Conservation (phyloP, 495 filamentous ascomycete genomes). For the Neurospora tetrasperma region DNA sequence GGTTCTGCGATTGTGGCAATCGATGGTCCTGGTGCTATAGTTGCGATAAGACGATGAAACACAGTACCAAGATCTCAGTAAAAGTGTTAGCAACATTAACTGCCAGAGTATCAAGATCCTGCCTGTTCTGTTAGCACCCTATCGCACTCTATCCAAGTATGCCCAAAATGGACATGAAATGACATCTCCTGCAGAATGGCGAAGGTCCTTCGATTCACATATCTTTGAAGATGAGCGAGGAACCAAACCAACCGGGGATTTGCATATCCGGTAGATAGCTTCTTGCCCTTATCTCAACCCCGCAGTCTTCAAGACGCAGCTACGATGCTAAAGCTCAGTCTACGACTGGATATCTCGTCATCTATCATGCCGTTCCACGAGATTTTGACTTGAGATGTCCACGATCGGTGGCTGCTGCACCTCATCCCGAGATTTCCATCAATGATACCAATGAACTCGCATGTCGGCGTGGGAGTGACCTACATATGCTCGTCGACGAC, state of each 20-base stretch:
- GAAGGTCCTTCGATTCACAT: neutral
- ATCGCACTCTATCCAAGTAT: neutral
- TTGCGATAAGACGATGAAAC: neutral
- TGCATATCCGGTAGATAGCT: neutral
- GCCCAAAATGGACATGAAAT: neutral
- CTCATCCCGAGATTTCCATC: constrained; percentile 9
- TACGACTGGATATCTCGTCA: neutral
- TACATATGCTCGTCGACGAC: neutral
- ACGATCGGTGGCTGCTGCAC: constrained; percentile 8
- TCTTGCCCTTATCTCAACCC: neutral
- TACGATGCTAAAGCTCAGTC: neutral
- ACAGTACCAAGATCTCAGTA: neutral
- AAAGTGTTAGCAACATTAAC: neutral
- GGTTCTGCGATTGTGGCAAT: neutral
- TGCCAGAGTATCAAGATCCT: neutral
- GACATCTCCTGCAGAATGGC: neutral
- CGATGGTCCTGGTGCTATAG: neutral
- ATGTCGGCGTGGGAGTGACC: constrained; percentile 8
- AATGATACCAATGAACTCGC: constrained; percentile 11
- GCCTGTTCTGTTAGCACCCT: neutral
- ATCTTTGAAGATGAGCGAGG: neutral
- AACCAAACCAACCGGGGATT: neutral
- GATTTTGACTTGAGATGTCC: neutral
- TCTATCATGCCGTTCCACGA: neutral
- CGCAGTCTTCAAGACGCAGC: neutral